These are phyloP conservation scores for Teratosphaeriaceae sp. DNA, from an alignment of 2,329 filamentous ascomycete genomes.

Conservation along the genomic window DNA sequence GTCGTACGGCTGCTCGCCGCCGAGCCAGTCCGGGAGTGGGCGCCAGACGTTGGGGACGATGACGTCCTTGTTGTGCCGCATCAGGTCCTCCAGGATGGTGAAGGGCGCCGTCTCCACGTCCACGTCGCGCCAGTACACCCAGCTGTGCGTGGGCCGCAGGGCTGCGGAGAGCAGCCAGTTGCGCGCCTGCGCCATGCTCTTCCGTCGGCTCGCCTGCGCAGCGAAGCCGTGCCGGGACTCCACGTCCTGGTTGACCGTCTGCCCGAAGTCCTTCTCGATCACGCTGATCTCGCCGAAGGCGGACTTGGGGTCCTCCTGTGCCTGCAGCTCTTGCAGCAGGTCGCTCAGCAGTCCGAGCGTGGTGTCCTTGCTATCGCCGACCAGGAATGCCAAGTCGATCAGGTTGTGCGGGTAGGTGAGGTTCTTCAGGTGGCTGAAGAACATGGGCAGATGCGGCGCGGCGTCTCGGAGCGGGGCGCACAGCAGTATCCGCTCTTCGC, in stretches of 20 bases:
- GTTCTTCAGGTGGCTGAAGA: conserved; percentile 95
- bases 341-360: conserved; percentile 71
- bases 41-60: conserved; percentile 99
- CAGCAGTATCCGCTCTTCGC: conserved; percentile 88
- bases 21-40: conserved; percentile 94
- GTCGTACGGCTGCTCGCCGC: conserved; percentile 96
- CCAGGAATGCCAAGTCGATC: conserved; percentile 92
- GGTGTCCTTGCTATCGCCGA: conserved; percentile 93
- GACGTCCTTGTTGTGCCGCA: conserved; percentile 98
- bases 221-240: conserved; percentile 97
- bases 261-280: conserved; percentile 97
- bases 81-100: conserved; percentile 93
- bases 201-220: conserved; percentile 85
- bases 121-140: conserved; percentile 99
- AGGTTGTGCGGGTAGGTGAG: conserved; percentile 96
- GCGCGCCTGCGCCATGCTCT: conserved; percentile 94
- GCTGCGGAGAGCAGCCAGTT: conserved; percentile 97
- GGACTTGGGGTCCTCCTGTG: conserved; percentile 68
- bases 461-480: conserved; percentile 94
- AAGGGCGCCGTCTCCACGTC: conserved; percentile 97
- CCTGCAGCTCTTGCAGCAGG: conserved; percentile 72
- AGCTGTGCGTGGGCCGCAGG: conserved; percentile 88
- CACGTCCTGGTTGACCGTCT: conserved; percentile 95
- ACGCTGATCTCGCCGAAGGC: conserved; percentile 95
- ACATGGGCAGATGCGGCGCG: conserved; percentile 88